Evolutionary conservation across 2,329 filamentous ascomycete genomes (phyloP).

Genomic region (Nemania diffusa): DNA sequence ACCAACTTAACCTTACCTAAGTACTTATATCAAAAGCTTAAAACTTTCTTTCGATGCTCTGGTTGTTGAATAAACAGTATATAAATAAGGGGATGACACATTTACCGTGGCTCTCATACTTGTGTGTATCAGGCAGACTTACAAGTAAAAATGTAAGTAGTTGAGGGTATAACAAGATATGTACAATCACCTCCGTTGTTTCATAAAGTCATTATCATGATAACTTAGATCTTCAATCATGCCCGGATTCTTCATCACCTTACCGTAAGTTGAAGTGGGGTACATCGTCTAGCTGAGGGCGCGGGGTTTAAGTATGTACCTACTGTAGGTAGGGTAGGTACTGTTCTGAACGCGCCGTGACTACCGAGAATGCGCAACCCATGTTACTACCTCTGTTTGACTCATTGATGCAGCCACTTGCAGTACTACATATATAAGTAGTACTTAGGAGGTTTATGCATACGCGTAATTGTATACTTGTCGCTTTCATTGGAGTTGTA

Average conservation of each 20-base stretch:
- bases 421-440: too few relatives aligned
- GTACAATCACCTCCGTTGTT: not conserved
- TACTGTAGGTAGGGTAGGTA: too few relatives aligned
- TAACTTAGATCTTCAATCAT: not conserved
- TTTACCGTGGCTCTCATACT: not conserved
- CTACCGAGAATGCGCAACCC: not conserved
- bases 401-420: too few relatives aligned
- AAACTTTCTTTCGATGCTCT: not conserved
- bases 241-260: too few relatives aligned
- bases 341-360: too few relatives aligned
- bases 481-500: not conserved
- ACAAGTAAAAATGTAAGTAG: not conserved
- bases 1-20: too few relatives aligned
- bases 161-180: not conserved
- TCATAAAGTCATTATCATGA: not conserved
- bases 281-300: too few relatives aligned
- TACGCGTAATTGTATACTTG: too few relatives aligned
- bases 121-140: not conserved
- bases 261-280: too few relatives aligned
- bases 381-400: not conserved
- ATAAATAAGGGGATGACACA: not conserved
- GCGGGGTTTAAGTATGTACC: not conserved
- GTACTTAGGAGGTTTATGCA: not conserved
- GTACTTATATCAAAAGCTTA: too few relatives aligned
- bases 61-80: too few relatives aligned